Percentiles rank a stretch among this genome's conserved stretches.
Evolutionary conservation across 192 early-diverging fungal genomes (phyloP).

Genomic region (Mortierella claussenii): DNA sequence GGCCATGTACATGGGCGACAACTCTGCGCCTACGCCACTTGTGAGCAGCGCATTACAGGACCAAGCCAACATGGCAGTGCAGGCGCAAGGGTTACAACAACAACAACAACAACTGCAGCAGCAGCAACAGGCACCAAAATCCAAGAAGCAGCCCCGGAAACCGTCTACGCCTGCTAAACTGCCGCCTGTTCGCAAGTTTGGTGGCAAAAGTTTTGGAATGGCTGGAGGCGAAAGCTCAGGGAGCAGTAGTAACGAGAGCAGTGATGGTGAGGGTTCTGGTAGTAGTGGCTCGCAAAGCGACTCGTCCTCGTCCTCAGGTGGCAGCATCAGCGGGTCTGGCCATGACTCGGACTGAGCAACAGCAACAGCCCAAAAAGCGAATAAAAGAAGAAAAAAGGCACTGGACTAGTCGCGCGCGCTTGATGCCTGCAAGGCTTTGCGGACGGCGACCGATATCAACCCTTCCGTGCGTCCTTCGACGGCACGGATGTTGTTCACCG

Average conservation of each 20-base stretch:
- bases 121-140: conserved; percentile 9
- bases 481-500: no score
- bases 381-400: background rate
- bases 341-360: conserved; percentile 20
- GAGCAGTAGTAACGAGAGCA: conserved; percentile 43
- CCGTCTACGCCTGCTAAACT: conserved; percentile 29
- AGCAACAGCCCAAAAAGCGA: background rate
- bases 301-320: conserved; percentile 27
- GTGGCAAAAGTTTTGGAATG: conserved; percentile 44
- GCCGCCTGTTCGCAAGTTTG: conserved; percentile 46
- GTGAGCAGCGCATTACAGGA: conserved; percentile 39
- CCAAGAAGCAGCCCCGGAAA: conserved; percentile 45
- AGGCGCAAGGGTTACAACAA: conserved; percentile 9
- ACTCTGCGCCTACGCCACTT: conserved; percentile 30
- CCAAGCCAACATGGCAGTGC: conserved; percentile 10
- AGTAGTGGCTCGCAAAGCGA: conserved; percentile 43
- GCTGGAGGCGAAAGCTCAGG: conserved; percentile 39
- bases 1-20: conserved; percentile 20
- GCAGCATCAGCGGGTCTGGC: conserved; percentile 39
- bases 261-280: conserved; percentile 31
- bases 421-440: no score
- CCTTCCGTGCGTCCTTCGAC: no score
- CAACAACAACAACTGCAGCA: conserved; percentile 25
- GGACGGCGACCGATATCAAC: no score
- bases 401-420: no score